Percentiles rank a stretch among this genome's conserved stretches.
Evolutionary conservation across 2,329 filamentous ascomycete genomes (phyloP).

Genomic region (Fusarium goolgardi): DNA sequence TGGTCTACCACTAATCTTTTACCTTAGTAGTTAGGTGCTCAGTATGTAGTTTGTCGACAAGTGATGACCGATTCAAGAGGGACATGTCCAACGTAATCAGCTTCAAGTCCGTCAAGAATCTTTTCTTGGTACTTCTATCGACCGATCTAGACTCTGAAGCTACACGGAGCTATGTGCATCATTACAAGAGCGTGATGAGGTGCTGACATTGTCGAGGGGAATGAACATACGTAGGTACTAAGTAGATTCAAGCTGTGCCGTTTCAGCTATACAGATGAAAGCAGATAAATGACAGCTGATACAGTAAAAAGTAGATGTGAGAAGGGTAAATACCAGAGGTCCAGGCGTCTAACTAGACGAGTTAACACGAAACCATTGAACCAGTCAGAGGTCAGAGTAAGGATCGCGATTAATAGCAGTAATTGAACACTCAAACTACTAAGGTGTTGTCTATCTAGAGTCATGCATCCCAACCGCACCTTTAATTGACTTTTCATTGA

Average conservation of each 20-base stretch:
- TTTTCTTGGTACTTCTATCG: not conserved
- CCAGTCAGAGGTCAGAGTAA: conserved; percentile 2
- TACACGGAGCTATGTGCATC: not conserved
- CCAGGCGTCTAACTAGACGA: conserved; percentile 2
- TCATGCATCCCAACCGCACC: not conserved
- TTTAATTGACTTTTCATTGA: not conserved
- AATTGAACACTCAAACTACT: not conserved
- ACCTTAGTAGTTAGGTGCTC: no score
- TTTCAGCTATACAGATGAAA: conserved; percentile 11
- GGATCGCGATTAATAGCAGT: conserved; percentile 3
- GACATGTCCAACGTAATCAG: conserved; percentile 14
- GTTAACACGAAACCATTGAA: conserved; percentile 6
- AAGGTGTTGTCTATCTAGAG: not conserved
- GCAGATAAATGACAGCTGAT: conserved; percentile 5
- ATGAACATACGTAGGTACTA: not conserved
- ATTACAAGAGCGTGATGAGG: not conserved
- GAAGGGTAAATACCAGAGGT: not conserved
- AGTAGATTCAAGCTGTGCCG: not conserved
- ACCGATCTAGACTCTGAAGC: not conserved
- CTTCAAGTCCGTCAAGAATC: conserved; percentile 1
- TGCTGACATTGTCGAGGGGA: not conserved
- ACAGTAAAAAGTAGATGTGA: not conserved
- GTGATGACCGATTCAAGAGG: conserved; percentile 21
- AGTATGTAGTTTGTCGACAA: not conserved
- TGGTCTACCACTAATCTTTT: not conserved